Conservation (phyloP, 2,329 filamentous ascomycete species). For the Botrytis aclada region DNA sequence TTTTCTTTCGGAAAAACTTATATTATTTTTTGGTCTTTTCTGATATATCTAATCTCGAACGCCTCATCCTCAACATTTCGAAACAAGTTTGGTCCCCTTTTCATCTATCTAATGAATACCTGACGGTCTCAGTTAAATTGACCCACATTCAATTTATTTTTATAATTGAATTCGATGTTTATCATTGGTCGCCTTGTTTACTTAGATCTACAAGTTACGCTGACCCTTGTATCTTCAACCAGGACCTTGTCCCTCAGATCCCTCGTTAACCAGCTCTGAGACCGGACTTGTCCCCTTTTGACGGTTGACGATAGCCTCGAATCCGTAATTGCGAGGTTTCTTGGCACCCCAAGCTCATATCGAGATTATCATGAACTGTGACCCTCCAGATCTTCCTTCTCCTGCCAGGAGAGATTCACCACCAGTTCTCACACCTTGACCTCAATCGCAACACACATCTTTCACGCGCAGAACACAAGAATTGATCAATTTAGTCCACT, state of each 20-base stretch:
- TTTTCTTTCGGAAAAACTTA: constrained; percentile 8
- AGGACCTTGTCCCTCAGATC: constrained; percentile 10
- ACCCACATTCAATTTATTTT: constrained; percentile 12
- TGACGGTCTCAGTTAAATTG: constrained; percentile 10
- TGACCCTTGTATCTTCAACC: constrained; percentile 13
- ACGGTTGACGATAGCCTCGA: constrained; percentile 20
- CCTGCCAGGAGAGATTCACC: constrained; percentile 38
- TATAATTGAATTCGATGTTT: neutral
- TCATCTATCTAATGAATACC: neutral
- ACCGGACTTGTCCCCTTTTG: constrained; percentile 18
- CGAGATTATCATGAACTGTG: constrained; percentile 39
- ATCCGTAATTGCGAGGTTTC: constrained; percentile 30
- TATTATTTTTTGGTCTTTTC: neutral
- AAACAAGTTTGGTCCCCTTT: constrained; percentile 13
- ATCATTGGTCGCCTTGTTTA: constrained; percentile 27
- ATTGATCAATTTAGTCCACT: neutral
- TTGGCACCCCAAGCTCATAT: constrained; percentile 27
- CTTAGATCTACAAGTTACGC: constrained; percentile 13
- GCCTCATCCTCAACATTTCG: constrained; percentile 2
- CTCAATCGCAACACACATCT: constrained; percentile 10
- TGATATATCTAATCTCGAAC: neutral
- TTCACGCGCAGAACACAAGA: neutral
- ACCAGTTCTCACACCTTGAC: constrained; percentile 37
- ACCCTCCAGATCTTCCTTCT: constrained; percentile 37
- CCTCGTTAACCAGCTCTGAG: constrained; percentile 13